phyloP scores from a whole-genome alignment of 2,329 filamentous ascomycete species.

The Ophiognomonia clavigignenti-juglandacearum region DNA sequence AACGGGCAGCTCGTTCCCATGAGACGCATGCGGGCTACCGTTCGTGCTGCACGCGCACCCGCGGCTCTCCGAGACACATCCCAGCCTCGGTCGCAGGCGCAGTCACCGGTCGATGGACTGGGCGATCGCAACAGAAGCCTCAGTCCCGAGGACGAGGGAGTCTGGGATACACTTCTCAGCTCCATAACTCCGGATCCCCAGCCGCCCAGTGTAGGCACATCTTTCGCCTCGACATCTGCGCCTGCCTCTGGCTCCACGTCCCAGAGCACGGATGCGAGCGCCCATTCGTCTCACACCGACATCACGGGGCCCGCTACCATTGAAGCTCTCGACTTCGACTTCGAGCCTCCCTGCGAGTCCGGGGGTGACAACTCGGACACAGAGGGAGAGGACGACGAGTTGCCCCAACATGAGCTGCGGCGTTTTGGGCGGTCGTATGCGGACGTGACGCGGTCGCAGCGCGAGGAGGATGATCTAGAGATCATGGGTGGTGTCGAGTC shows the following conservation, averaged over 20 bases:
- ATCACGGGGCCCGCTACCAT: slow-evolving; percentile 35
- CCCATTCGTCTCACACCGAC: slow-evolving; percentile 40
- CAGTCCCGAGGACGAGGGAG: slow-evolving; percentile 62
- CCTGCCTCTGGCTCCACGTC: slow-evolving; percentile 41
- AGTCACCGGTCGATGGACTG: slow-evolving; percentile 52
- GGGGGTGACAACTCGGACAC: slow-evolving; percentile 52
- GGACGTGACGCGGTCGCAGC: slow-evolving; percentile 35
- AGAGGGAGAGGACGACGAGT: slow-evolving; percentile 44
- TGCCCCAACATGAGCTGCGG: slow-evolving; percentile 19
- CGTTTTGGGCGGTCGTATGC: slow-evolving; percentile 30
- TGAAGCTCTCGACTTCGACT: slow-evolving; percentile 25
- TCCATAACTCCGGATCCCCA: slow-evolving; percentile 79
- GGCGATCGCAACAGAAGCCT: slow-evolving; percentile 80
- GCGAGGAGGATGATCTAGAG: slow-evolving; percentile 27
- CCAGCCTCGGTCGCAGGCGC: not conserved
- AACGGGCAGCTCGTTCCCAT: slow-evolving; percentile 4
- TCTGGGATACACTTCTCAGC: slow-evolving; percentile 76
- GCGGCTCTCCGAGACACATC: not conserved
- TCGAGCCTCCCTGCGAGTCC: slow-evolving; percentile 45
- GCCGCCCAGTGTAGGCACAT: slow-evolving; percentile 74
- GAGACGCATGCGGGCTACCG: slow-evolving; percentile 5
- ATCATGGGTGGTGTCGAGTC: slow-evolving; percentile 48
- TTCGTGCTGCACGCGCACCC: slow-evolving; percentile 2
- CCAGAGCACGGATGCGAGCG: slow-evolving; percentile 32
- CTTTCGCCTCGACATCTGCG: slow-evolving; percentile 66